Evolutionary conservation across 805 yeast species (phyloP).

Genomic region (Yamadazyma nakazawae): DNA sequence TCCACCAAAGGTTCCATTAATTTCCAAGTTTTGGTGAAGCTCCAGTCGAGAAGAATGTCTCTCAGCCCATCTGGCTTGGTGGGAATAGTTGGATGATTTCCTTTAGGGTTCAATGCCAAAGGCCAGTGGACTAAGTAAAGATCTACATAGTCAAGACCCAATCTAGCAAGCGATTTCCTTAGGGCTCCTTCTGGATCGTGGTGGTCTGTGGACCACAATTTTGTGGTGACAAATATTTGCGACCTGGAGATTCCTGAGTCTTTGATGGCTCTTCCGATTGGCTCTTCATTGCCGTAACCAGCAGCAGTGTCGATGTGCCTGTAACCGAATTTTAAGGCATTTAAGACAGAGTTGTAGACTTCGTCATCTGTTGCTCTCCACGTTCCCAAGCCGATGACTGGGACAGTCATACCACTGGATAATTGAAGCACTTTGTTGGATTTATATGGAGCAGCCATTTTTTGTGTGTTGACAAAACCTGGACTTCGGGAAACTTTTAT

Average conservation of each 20-base stretch:
- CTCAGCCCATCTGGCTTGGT: constrained; percentile 34
- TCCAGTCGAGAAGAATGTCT: constrained; percentile 29
- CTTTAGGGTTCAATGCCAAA: constrained; percentile 37
- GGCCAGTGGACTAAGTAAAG: constrained; percentile 86
- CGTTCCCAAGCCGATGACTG: constrained; percentile 72
- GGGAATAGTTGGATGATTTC: constrained; percentile 32
- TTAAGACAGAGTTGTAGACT: constrained; percentile 52
- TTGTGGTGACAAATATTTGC: constrained; percentile 68
- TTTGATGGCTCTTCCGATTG: constrained; percentile 53
- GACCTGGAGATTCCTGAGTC: constrained; percentile 62
- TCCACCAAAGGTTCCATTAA: constrained; percentile 55
- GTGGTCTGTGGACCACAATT: constrained; percentile 58
- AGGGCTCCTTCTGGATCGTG: constrained; percentile 51
- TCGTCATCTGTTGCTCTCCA: constrained; percentile 57
- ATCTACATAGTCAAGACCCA: constrained; percentile 75
- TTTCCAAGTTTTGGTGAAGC: constrained; percentile 52
- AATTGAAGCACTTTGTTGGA: constrained; percentile 17
- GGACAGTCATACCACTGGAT: constrained; percentile 59
- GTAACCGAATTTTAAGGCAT: constrained; percentile 63
- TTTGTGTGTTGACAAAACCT: no score
- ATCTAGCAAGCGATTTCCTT: constrained; percentile 55
- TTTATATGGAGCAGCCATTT: constrained; percentile 2
- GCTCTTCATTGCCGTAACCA: constrained; percentile 62
- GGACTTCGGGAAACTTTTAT: no score
- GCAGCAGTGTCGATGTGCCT: constrained; percentile 79